Evolutionary conservation across 345 rosid genomes (phyloP).

Genomic region (Hirschfeldia incana): DNA sequence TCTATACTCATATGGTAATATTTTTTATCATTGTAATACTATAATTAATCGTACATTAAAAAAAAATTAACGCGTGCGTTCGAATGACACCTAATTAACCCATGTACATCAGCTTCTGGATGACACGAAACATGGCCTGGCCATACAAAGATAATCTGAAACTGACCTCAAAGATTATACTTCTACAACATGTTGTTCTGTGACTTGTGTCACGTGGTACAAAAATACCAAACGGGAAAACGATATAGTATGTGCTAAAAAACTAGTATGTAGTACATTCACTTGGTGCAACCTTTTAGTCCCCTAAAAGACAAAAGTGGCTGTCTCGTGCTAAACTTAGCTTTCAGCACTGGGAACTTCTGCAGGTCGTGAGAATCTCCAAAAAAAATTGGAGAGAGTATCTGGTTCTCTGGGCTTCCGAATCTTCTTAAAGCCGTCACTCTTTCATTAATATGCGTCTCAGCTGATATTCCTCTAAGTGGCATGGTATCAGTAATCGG

Average conservation of each 20-base stretch:
- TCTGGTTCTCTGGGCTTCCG: no score
- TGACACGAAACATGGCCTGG: conserved; percentile 4
- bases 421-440: no score
- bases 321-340: conserved; percentile 90
- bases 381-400: no score
- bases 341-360: conserved; percentile 73
- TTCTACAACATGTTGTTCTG: background rate
- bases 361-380: conserved; percentile 62
- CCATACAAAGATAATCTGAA: background rate
- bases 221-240: conserved; percentile 4
- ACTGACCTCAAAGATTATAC: conserved; percentile 13
- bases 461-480: conserved; percentile 86
- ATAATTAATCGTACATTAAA: no score
- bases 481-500: conserved; percentile 85
- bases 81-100: no score
- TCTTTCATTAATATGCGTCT: conserved; percentile 46
- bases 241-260: conserved; percentile 10
- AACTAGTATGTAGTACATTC: conserved; percentile 22
- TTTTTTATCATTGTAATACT: no score
- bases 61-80: no score
- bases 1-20: no score
- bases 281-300: conserved; percentile 43
- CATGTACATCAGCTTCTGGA: background rate
- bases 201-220: background rate
- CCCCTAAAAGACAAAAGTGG: conserved; percentile 85